These are phyloP conservation scores for Holtermanniella nyarrowii DNA, from an alignment of 768 basidiomycete species.

Conservation along the genomic window DNA sequence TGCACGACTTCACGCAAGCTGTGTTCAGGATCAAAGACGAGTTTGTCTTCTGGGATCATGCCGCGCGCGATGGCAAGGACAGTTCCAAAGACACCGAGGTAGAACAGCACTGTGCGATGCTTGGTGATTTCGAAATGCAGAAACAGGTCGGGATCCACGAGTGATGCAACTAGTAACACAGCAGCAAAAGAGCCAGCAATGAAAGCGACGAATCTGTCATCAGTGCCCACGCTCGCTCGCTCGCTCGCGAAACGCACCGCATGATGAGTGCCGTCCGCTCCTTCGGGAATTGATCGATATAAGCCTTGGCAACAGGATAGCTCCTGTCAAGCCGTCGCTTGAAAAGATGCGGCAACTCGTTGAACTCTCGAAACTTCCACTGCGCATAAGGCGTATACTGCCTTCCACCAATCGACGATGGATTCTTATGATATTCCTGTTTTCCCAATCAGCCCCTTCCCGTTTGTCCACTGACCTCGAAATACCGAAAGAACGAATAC, in stretches of 20 bases:
- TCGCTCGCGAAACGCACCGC: constrained; percentile 71
- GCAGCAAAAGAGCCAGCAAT: constrained; percentile 93
- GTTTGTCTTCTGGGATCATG: constrained; percentile 90
- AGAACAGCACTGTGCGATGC: constrained; percentile 87
- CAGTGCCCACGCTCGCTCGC: background rate
- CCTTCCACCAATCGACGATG: constrained; percentile 83
- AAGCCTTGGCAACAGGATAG: constrained; percentile 82
- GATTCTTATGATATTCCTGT: constrained; percentile 99
- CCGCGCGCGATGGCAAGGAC: constrained; percentile 81
- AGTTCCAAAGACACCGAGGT: constrained; percentile 75
- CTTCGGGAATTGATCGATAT: constrained; percentile 96
- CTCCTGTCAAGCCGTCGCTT: constrained; percentile 73
- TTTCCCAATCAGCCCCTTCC: background rate
- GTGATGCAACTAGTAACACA: constrained; percentile 81
- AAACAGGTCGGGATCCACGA: constrained; percentile 86
- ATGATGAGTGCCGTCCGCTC: constrained; percentile 80
- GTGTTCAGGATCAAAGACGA: constrained; percentile 85
- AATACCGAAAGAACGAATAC: constrained; percentile 99
- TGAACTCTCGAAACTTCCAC: constrained; percentile 99
- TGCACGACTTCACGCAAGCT: constrained; percentile 85
- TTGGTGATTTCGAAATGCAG: constrained; percentile 90
- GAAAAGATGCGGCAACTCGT: constrained; percentile 91
- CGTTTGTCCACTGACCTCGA: constrained; percentile 57
- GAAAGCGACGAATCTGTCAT: constrained; percentile 78
- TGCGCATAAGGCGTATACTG: constrained; percentile 88